Conservation (phyloP, 225 moss, liverwort and hornwort genomes). For the Sphagnum tenellum region DNA sequence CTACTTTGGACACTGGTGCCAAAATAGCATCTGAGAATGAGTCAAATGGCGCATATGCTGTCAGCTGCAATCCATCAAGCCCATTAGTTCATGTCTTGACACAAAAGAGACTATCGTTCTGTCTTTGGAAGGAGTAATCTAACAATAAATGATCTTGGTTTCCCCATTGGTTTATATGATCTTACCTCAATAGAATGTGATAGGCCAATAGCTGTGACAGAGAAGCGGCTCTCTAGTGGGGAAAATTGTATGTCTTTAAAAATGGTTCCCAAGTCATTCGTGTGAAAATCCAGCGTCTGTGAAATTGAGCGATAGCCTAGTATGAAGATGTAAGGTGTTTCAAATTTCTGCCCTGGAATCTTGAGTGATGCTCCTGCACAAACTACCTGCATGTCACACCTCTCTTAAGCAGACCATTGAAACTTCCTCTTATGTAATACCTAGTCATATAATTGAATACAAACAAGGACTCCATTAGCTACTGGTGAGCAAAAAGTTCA, state of each 20-base stretch:
- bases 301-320: conserved; percentile 56
- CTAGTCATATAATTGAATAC: too few species aligned
- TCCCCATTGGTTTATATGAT: too few species aligned
- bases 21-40: conserved; percentile 53
- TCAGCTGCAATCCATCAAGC: conserved; percentile 22
- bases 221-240: conserved; percentile 52
- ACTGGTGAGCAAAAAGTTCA: too few species aligned
- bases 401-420: too few species aligned
- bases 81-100: too few species aligned
- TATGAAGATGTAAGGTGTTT: conserved; percentile 42
- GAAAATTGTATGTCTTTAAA: conserved; percentile 44
- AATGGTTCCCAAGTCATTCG: conserved; percentile 50
- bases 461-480: too few species aligned
- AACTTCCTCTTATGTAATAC: too few species aligned
- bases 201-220: conserved; percentile 39
- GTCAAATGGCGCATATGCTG: conserved; percentile 30
- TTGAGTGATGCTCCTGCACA: conserved; percentile 61
- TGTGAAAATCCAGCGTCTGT: conserved; percentile 48
- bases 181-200: conserved; percentile 56
- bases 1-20: conserved; percentile 57
- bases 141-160: too few species aligned
- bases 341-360: conserved; percentile 19
- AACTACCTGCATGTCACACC: conserved; percentile 28
- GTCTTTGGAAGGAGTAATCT: too few species aligned
- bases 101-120: too few species aligned